Evolutionary conservation across 768 basidiomycete species (phyloP), one percentile per base, ranked within the genome.

Genomic region (Lyophyllum semitale): DNA sequence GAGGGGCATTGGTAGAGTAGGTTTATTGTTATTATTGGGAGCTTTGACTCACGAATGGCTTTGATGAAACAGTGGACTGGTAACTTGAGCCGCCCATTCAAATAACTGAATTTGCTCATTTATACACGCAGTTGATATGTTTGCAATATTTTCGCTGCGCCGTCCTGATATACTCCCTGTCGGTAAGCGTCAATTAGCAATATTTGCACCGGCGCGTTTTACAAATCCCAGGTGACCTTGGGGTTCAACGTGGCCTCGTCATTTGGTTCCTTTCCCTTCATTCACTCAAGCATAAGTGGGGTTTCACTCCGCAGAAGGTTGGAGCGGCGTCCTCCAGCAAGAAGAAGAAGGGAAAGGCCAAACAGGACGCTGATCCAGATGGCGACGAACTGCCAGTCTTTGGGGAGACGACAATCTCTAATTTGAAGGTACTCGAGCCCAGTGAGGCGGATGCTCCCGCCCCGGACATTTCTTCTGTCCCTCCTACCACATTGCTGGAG

Each of bases 121-220:
- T 51, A 38, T 48, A 38, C 48, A 49, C 50, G 53, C 71, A 81
- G 91, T 93, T n/a, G 87, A 94, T 63, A 95, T 95, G 94, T 95
- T 95, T 65, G 81, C 89, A 13, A 91, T 97, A 41, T 96, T 95
- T 70, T 88, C 91, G 2, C 75, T 95, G 29, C 80, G 92, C 0
- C 84, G 93, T 18, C 90, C 90, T 1, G 84, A 95, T 66, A 88
- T 97, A 50, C 77, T 95, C 23, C 71, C 75, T 45, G 71, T 77
- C 58, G 71, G 74, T 72, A 55, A 33, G 68, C 50, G 33, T n/a
- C 33, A 11, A 13, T n/a, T 50, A 13, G 20, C 32, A 2, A 43
- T 43, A 11, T 38, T 35, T 17, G 22, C 25, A 42, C 27, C 29
- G 23, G 29, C 47, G 5, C 46, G 59, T 45, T 33, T 51, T 30